Evolutionary conservation across 495 filamentous ascomycete species (phyloP).

Genomic region (Tuber aestivum): DNA sequence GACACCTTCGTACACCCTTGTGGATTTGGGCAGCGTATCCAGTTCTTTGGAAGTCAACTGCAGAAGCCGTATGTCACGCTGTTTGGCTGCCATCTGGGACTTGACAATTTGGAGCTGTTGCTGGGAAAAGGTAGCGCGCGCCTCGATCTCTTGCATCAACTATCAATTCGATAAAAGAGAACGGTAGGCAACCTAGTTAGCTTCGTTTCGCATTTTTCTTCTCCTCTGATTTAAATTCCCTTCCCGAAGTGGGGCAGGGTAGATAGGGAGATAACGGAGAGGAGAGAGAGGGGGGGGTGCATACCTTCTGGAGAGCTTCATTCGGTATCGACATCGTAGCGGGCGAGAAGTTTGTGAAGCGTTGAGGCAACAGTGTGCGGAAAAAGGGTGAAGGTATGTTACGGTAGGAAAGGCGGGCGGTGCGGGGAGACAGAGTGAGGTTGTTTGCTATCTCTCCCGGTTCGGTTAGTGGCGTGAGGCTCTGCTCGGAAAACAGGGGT

Average conservation of each 20-base stretch:
- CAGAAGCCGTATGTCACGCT: conserved; percentile 79
- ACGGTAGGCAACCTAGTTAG: conserved; percentile 1
- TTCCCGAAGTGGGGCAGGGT: neutral
- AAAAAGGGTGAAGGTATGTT: neutral
- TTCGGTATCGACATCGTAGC: conserved; percentile 91
- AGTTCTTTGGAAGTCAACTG: conserved; percentile 84
- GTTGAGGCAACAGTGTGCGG: neutral
- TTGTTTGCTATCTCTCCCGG: neutral
- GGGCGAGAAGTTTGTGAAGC: neutral
- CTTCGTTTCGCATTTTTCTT: conserved; percentile 17
- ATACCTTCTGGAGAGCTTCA: conserved; percentile 89
- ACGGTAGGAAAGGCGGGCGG: neutral
- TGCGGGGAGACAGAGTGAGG: conserved; percentile 4
- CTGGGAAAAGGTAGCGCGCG: conserved; percentile 76
- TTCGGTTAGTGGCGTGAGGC: conserved; percentile 1
- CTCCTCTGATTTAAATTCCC: neutral
- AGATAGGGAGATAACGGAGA: neutral
- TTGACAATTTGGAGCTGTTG: conserved; percentile 87
- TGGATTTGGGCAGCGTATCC: conserved; percentile 65
- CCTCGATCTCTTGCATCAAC: conserved; percentile 91
- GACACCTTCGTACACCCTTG: conserved; percentile 85
- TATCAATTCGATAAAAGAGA: conserved; percentile 42
- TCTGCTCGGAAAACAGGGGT: conserved; percentile 2
- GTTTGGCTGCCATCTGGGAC: conserved; percentile 76
- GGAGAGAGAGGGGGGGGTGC: conserved; percentile 15